These are phyloP conservation scores for Entophlyctis luteolus DNA, from an alignment of 192 early-diverging fungal genomes.

Conservation along the genomic window DNA sequence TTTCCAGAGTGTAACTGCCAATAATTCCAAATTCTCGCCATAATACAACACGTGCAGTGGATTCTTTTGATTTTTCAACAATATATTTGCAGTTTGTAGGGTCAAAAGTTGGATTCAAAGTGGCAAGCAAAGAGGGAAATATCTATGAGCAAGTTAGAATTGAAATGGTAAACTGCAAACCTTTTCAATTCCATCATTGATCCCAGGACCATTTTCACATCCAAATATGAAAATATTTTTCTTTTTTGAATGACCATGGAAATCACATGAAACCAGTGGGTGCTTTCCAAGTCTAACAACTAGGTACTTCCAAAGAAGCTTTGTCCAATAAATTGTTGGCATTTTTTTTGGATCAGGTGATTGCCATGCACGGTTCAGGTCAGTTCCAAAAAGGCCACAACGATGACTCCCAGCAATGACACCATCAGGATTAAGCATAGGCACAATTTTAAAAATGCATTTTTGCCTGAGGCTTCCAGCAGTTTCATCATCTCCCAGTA, in stretches of 20 bases:
- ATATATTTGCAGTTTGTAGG: conserved; percentile 31
- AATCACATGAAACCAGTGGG: conserved; percentile 46
- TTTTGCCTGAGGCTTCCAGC: conserved; percentile 34
- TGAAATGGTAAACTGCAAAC: not conserved
- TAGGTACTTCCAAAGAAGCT: conserved; percentile 40
- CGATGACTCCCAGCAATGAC: conserved; percentile 52
- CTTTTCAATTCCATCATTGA: conserved; percentile 41
- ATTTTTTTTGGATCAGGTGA: conserved; percentile 21
- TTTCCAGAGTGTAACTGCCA: conserved; percentile 47
- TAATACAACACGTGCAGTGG: conserved; percentile 49
- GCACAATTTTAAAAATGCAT: conserved; percentile 52
- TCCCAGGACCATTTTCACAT: conserved; percentile 38
- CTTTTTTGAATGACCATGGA: conserved; percentile 52
- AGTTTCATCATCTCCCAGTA: conserved; percentile 35
- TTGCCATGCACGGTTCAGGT: conserved; percentile 53
- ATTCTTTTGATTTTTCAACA: conserved; percentile 45
- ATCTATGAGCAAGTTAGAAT: conserved; percentile 20
- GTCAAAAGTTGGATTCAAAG: conserved; percentile 45
- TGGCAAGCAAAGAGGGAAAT: conserved; percentile 42
- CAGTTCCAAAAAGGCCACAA: conserved; percentile 47
- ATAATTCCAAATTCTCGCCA: conserved; percentile 44
- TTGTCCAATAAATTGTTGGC: conserved; percentile 50
- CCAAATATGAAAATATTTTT: conserved; percentile 57
- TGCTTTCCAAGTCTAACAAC: conserved; percentile 25
- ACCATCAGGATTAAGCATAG: conserved; percentile 58